A percentile compares a stretch with the other conserved stretches of the same genome.
Conservation (phyloP, 1,139 yeast genomes). For the Protomyces arabidopsidicola region DNA sequence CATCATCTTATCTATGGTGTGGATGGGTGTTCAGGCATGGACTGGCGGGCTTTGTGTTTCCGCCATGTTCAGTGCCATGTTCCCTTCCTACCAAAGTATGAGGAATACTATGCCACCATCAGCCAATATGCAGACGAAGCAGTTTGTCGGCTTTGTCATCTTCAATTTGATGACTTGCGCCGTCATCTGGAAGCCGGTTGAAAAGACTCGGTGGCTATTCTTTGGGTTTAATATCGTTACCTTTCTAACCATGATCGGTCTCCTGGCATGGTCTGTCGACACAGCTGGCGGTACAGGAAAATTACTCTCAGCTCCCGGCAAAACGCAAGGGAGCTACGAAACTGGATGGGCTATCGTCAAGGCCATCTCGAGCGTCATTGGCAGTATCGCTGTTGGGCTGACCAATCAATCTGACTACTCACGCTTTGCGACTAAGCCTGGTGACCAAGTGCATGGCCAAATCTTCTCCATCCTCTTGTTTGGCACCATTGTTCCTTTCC, state of each 20-base stretch:
- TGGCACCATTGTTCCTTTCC: slow-evolving; percentile 73
- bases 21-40: slow-evolving; percentile 37
- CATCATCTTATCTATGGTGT: slow-evolving; percentile 36
- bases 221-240: slow-evolving; percentile 29
- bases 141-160: slow-evolving; percentile 69
- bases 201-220: slow-evolving; percentile 29
- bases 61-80: slow-evolving; percentile 32
- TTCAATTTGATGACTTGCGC: slow-evolving; percentile 50
- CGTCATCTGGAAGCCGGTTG: slow-evolving; percentile 31
- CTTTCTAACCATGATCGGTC: slow-evolving; percentile 30
- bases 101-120: slow-evolving; percentile 29
- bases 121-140: slow-evolving; percentile 32
- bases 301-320: slow-evolving; percentile 17
- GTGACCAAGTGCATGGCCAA: slow-evolving; percentile 40
- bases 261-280: slow-evolving; percentile 33
- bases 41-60: slow-evolving; percentile 33
- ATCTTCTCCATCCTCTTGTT: slow-evolving; percentile 40
- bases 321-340: slow-evolving; percentile 29
- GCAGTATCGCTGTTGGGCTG: slow-evolving; percentile 27
- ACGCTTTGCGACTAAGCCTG: slow-evolving; percentile 62
- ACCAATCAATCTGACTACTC: slow-evolving; percentile 65
- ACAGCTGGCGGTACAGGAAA: slow-evolving; percentile 31
- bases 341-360: slow-evolving; percentile 30
- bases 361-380: slow-evolving; percentile 32
- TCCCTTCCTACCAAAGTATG: slow-evolving; percentile 31